Percentiles rank a stretch among this genome's conserved stretches.
phyloP scores from a whole-genome alignment of 176 grass and related monocot species.

The Leersia perrieri region DNA sequence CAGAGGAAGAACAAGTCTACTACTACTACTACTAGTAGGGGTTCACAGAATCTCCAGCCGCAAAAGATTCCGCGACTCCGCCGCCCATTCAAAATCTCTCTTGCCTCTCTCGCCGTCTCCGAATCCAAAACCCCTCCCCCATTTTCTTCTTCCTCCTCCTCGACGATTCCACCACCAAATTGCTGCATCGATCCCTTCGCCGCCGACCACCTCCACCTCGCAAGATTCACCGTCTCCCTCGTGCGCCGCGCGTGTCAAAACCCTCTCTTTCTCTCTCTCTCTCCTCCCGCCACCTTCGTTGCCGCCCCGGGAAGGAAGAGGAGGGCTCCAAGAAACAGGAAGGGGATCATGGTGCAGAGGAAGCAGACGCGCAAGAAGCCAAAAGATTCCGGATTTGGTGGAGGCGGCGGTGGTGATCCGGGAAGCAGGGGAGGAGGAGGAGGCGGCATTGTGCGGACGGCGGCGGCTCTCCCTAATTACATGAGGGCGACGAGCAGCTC shows the following conservation, averaged over 20 bases:
- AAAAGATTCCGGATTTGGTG: background rate
- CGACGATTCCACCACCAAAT: slow-evolving; percentile 3
- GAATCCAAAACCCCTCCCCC: background rate
- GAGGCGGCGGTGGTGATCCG: background rate
- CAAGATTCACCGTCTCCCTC: slow-evolving; percentile 16
- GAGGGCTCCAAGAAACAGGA: background rate
- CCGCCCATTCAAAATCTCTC: slow-evolving; percentile 36
- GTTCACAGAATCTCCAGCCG: background rate
- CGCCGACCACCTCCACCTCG: background rate
- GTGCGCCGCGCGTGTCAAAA: background rate
- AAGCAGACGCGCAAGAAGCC: slow-evolving; percentile 49
- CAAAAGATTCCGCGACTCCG: slow-evolving; percentile 12
- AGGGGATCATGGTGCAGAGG: slow-evolving; percentile 63
- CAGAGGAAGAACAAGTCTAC: background rate
- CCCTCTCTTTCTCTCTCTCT: background rate
- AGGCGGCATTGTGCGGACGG: background rate
- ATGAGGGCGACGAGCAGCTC: slow-evolving; percentile 76
- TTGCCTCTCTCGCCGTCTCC: background rate
- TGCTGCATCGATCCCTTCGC: background rate
- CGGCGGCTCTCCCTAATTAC: slow-evolving; percentile 50
- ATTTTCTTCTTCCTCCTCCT: background rate
- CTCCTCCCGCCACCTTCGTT: background rate
- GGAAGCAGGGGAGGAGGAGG: slow-evolving; percentile 29
- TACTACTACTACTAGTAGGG: too few relatives aligned
- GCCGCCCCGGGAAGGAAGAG: background rate